Evolutionary conservation across 2,329 filamentous ascomycete species (phyloP).

Genomic region (Samsoniella hepiali): DNA sequence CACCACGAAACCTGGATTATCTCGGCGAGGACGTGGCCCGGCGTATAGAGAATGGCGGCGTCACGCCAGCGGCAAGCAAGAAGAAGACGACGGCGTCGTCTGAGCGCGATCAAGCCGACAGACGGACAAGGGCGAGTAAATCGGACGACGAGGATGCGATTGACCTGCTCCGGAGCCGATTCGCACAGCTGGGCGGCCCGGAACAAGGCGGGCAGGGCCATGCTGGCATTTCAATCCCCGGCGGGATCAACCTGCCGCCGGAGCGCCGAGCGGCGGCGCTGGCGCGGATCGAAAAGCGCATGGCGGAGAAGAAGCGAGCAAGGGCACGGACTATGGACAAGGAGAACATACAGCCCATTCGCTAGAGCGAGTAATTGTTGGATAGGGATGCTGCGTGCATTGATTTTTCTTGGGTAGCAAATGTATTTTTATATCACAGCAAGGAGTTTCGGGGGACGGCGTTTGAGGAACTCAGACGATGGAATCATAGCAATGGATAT

Average conservation of each 20-base stretch:
- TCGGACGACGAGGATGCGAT: constrained; percentile 32
- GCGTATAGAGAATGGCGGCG: constrained; percentile 30
- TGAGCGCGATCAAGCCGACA: background rate
- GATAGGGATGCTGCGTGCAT: background rate
- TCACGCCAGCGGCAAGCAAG: constrained; percentile 21
- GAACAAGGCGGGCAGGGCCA: constrained; percentile 33
- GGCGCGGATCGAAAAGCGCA: constrained; percentile 52
- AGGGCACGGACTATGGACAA: constrained; percentile 40
- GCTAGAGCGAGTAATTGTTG: background rate
- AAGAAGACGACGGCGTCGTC: background rate
- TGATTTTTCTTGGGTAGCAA: constrained; percentile 8
- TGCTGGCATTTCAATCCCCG: constrained; percentile 36
- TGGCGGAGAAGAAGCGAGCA: constrained; percentile 46
- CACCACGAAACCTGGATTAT: constrained; percentile 37
- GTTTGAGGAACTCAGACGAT: background rate
- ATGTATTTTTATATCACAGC: constrained; percentile 5
- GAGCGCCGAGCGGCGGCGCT: constrained; percentile 53
- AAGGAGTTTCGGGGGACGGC: constrained; percentile 8
- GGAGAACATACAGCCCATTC: constrained; percentile 48
- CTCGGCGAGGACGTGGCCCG: constrained; percentile 34
- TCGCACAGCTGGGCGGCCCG: constrained; percentile 43
- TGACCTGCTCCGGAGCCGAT: constrained; percentile 46
- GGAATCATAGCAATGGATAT: background rate
- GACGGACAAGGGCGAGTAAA: background rate
- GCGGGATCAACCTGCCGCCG: constrained; percentile 45